Conservation (phyloP, 257 asterid genomes). For the Petrea volubilis region DNA sequence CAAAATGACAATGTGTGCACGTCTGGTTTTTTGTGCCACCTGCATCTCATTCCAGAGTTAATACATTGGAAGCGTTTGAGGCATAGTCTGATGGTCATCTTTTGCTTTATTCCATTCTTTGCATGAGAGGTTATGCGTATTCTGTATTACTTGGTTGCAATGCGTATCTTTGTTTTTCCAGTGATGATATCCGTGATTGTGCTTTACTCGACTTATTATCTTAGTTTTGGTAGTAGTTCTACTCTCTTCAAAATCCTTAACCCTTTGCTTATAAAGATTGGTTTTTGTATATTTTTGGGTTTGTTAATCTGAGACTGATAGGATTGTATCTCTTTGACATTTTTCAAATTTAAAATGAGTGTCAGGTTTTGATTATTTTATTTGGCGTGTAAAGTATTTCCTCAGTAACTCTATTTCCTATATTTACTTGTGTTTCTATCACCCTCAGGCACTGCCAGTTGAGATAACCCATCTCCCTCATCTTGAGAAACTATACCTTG, state of each 20-base stretch:
- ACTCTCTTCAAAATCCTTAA: not conserved
- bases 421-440: conserved; percentile 28
- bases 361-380: conserved; percentile 17
- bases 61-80: not conserved
- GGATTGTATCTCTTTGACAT: conserved; percentile 12
- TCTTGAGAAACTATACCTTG: conserved; percentile 94
- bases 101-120: not conserved
- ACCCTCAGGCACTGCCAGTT: conserved; percentile 73
- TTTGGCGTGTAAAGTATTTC: conserved; percentile 8
- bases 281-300: not conserved
- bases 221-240: not conserved
- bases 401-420: conserved; percentile 18
- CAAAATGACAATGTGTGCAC: not conserved
- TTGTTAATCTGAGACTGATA: not conserved
- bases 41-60: conserved; percentile 3
- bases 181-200: conserved; percentile 9
- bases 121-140: not conserved
- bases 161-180: not conserved
- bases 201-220: conserved; percentile 9
- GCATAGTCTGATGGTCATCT: conserved; percentile 5
- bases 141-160: conserved; percentile 8
- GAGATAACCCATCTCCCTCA: conserved; percentile 87
- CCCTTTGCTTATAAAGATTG: conserved; percentile 2
- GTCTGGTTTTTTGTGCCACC: not conserved
- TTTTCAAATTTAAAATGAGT: not conserved